A percentile compares a stretch with the other conserved stretches of the same genome.
Evolutionary conservation across 306 rosid species (phyloP).

Genomic region (Glycyrrhiza uralensis): DNA sequence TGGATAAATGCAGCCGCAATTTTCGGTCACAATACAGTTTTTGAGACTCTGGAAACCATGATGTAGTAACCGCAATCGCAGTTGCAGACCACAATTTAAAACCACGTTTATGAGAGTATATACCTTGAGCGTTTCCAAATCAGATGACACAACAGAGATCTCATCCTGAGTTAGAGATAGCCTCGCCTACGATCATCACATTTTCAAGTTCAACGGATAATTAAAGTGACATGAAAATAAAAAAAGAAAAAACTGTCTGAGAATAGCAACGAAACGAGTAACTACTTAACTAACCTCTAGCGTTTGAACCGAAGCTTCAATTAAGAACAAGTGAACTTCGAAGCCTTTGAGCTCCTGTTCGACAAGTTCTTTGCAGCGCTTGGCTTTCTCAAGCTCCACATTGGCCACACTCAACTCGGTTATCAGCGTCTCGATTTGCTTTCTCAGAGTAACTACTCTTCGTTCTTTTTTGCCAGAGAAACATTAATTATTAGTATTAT

Average conservation of each 20-base stretch:
- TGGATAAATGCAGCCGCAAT: too few relatives aligned
- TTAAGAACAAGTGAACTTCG: conserved; percentile 66
- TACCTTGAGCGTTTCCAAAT: conserved; percentile 70
- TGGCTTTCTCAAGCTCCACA: conserved; percentile 63
- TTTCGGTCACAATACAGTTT: too few relatives aligned
- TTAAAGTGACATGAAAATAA: neutral
- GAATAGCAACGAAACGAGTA: neutral
- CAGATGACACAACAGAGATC: conserved; percentile 54
- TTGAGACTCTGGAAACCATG: too few relatives aligned
- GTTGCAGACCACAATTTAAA: too few relatives aligned
- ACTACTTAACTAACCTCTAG: conserved; percentile 46
- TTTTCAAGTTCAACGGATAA: neutral
- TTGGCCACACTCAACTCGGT: conserved; percentile 43
- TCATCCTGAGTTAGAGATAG: conserved; percentile 52
- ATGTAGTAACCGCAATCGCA: too few relatives aligned
- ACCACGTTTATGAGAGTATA: neutral
- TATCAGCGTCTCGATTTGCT: conserved; percentile 56
- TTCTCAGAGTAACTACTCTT: conserved; percentile 62
- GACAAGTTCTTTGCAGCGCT: conserved; percentile 53
- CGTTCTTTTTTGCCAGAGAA: conserved; percentile 61
- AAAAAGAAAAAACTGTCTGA: too few relatives aligned
- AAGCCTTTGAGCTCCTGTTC: conserved; percentile 84
- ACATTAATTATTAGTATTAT: neutral
- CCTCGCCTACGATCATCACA: conserved; percentile 52
- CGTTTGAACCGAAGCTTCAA: conserved; percentile 57